These are phyloP conservation scores for Rugiboletus extremiorientalis DNA, from an alignment of 1,284 basidiomycete species.

Conservation along the genomic window DNA sequence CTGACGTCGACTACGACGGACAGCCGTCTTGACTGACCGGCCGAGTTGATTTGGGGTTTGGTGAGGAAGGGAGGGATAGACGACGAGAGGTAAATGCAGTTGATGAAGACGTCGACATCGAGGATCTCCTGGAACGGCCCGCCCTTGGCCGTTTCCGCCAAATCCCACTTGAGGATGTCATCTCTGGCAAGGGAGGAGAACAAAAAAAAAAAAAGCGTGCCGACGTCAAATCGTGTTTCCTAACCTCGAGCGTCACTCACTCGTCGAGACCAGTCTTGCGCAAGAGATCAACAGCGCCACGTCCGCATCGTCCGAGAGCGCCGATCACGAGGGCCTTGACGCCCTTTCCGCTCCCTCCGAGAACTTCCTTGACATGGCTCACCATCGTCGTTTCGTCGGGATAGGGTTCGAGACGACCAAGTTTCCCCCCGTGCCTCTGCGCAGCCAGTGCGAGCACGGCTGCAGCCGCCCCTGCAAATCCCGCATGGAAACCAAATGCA, in stretches of 20 bases:
- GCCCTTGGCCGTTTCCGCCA: conserved; percentile 95
- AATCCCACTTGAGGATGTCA: conserved; percentile 97
- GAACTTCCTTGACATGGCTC: conserved; percentile 60
- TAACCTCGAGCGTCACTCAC: conserved; percentile 46
- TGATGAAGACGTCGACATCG: conserved; percentile 98
- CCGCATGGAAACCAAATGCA: conserved; percentile 99
- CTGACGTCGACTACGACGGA: conserved; percentile 95
- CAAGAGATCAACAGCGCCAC: conserved; percentile 95
- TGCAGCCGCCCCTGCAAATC: conserved; percentile 95
- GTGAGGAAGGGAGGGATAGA: conserved; percentile 91
- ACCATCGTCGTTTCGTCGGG: conserved; percentile 84
- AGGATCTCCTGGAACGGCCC: conserved; percentile 97
- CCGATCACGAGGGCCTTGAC: conserved; percentile 94
- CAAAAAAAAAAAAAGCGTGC: neutral
- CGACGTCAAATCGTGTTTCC: neutral
- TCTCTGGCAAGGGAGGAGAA: conserved; percentile 72
- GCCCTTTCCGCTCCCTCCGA: conserved; percentile 74
- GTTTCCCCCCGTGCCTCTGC: conserved; percentile 57
- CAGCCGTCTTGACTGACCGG: conserved; percentile 71
- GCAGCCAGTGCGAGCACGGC: conserved; percentile 85
- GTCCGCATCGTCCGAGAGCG: conserved; percentile 92
- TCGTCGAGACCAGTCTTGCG: conserved; percentile 91
- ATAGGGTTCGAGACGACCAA: conserved; percentile 79
- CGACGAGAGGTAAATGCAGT: conserved; percentile 97
- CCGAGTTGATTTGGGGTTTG: conserved; percentile 68